A percentile compares a stretch with the other conserved stretches of the same genome.
phyloP scores from a whole-genome alignment of 2,329 filamentous ascomycete species.

The Akanthomyces dipterigenus region DNA sequence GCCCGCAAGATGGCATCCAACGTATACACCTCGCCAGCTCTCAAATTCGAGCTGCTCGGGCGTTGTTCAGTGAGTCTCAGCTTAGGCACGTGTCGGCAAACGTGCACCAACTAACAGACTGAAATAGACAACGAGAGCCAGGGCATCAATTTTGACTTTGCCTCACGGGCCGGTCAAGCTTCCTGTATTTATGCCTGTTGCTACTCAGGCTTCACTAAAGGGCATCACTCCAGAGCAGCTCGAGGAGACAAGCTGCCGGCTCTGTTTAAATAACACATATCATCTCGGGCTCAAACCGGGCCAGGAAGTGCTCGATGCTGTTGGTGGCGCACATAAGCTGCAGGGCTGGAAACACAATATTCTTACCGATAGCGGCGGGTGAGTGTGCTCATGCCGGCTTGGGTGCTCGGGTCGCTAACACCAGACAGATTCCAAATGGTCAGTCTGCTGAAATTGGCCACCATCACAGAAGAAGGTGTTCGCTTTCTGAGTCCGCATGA shows the following conservation, averaged over 20 bases:
- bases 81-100: neutral
- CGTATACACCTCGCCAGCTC: constrained; percentile 54
- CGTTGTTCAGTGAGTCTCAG: constrained; percentile 64
- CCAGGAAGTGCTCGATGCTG: constrained; percentile 75
- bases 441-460: constrained; percentile 84
- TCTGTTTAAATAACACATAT: constrained; percentile 98
- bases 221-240: constrained; percentile 89
- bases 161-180: constrained; percentile 88
- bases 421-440: constrained; percentile 95
- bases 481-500: constrained; percentile 95
- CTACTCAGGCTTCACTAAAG: constrained; percentile 92
- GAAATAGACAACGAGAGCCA: constrained; percentile 79
- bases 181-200: constrained; percentile 97
- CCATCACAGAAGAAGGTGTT: constrained; percentile 91
- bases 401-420: neutral
- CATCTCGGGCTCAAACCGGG: constrained; percentile 93
- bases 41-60: constrained; percentile 71
- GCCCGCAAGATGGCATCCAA: constrained; percentile 41
- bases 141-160: constrained; percentile 78
- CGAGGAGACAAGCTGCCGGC: constrained; percentile 77
- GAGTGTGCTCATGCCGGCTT: constrained; percentile 21
- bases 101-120: constrained; percentile 1
- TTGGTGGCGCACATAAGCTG: constrained; percentile 89
- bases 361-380: constrained; percentile 73
- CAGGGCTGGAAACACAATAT: constrained; percentile 96